These are phyloP conservation scores for Davidsoniella eucalypti DNA, from an alignment of 2,329 filamentous ascomycete species.

Conservation along the genomic window DNA sequence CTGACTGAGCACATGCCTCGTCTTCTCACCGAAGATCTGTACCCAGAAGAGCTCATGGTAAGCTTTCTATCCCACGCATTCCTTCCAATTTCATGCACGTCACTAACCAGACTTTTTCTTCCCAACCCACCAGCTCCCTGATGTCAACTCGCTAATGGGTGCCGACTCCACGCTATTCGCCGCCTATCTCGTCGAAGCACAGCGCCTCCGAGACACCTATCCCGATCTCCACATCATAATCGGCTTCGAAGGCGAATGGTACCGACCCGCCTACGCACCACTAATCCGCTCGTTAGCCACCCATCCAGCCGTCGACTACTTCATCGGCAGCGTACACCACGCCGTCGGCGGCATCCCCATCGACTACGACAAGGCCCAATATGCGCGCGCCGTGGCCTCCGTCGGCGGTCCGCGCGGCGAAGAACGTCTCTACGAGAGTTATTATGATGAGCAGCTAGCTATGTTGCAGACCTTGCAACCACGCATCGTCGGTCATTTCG, in stretches of 20 bases:
- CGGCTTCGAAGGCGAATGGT: conserved; percentile 89
- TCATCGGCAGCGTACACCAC: conserved; percentile 87
- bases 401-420: conserved; percentile 33
- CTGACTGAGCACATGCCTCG: conserved; percentile 94
- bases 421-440: conserved; percentile 59
- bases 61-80: neutral
- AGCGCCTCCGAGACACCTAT: conserved; percentile 54
- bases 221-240: conserved; percentile 60
- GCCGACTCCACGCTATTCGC: conserved; percentile 41
- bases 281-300: conserved; percentile 44
- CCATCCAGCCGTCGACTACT: conserved; percentile 62
- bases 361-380: conserved; percentile 61
- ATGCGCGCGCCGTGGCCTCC: conserved; percentile 41
- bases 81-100: neutral
- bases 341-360: conserved; percentile 70
- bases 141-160: conserved; percentile 31
- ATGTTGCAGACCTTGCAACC: conserved; percentile 62
- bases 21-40: conserved; percentile 55
- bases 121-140: conserved; percentile 25
- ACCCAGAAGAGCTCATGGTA: conserved; percentile 57
- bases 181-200: conserved; percentile 60
- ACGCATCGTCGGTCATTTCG: conserved; percentile 80
- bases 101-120: neutral
- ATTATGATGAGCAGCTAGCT: conserved; percentile 73
- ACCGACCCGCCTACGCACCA: conserved; percentile 45